Evolutionary conservation across 495 filamentous ascomycete species (phyloP), one percentile per base, ranked within the genome.

Genomic region (Clohesyomyces aquaticus): DNA sequence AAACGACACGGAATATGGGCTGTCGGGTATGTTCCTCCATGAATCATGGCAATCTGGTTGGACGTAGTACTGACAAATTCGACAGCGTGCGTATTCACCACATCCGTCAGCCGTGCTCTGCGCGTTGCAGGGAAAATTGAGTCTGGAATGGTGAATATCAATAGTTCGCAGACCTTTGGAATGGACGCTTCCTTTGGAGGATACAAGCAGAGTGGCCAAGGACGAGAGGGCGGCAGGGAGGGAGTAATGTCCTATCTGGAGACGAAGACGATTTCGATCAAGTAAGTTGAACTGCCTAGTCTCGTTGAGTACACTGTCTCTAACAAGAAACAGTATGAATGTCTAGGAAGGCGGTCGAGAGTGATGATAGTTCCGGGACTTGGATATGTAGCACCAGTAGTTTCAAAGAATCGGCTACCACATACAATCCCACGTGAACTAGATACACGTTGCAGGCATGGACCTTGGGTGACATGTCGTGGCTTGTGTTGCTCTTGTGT

Each of bases 111-210:
- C 10, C 75, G 79, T 16, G 81, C 81, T 0, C 67, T 82, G 57
- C 74, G 82, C 3, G 65, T 84, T 2, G 78, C 80, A 0, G 71
- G 74, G n/a, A 71, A 74, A 25, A 72, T 86, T 28, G 78, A 83
- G 9, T 69, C 73, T 4, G 84, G 84, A 0, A 81, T 79, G 46
- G 82, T 85, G 0, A 79, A 79, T 51, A 77, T 86, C 23, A 86
- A 86, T 59, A 80, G 78, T 45, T 74, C 75, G 0, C 75, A 74
- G 22, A 69, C 69, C 14, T 75, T 75, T 18, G 75, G 74, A 32
- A 54, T 74, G 3, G 58, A 71, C 12, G 64, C 71, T 53, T 78
- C 82, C 0, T 85, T 84, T 66, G 82, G 82, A 6, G 82, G 82
- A 1, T 78, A 63, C 47, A 85, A 85, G 70, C 71, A 80, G 60